These are phyloP conservation scores for Plasmodium sp. DNA, from an alignment of 169 alveolate species.

Conservation along the genomic window DNA sequence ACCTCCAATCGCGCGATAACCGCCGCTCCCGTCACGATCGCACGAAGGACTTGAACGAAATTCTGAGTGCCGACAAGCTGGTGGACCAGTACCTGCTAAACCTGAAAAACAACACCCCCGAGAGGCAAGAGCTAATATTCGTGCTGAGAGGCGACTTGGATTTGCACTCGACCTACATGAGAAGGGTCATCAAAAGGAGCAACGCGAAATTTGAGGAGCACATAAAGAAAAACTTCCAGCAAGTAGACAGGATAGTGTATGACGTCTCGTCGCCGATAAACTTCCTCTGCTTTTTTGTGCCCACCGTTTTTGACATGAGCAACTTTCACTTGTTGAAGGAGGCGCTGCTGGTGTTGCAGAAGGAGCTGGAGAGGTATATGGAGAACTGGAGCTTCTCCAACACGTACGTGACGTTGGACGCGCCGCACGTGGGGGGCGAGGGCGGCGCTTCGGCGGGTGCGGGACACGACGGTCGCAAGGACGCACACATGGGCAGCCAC, in stretches of 20 bases:
- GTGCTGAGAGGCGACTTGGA: constrained; percentile 42
- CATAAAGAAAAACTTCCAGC: constrained; percentile 16
- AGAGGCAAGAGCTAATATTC: constrained; percentile 50
- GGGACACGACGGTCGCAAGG: not conserved
- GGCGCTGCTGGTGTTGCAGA: constrained; percentile 16
- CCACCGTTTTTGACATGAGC: constrained; percentile 50
- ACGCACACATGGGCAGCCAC: not conserved
- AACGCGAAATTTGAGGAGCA: constrained; percentile 10
- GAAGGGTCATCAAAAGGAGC: not conserved
- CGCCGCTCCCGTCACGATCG: not conserved
- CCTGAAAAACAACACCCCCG: not conserved
- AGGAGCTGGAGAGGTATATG: constrained; percentile 19
- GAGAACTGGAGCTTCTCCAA: constrained; percentile 72
- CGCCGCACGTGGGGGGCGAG: not conserved
- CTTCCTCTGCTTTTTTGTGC: constrained; percentile 62
- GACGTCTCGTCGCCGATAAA: constrained; percentile 59
- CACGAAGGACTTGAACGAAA: not conserved
- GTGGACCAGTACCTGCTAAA: constrained; percentile 54
- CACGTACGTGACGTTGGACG: constrained; percentile 15
- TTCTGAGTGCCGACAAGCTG: constrained; percentile 15
- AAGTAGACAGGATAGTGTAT: constrained; percentile 11
- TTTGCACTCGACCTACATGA: constrained; percentile 26
- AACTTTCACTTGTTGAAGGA: constrained; percentile 41
- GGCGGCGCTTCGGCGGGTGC: not conserved
- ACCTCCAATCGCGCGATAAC: not conserved